Conservation (phyloP, 106 monocot species). For the Iris macrosiphon region DNA sequence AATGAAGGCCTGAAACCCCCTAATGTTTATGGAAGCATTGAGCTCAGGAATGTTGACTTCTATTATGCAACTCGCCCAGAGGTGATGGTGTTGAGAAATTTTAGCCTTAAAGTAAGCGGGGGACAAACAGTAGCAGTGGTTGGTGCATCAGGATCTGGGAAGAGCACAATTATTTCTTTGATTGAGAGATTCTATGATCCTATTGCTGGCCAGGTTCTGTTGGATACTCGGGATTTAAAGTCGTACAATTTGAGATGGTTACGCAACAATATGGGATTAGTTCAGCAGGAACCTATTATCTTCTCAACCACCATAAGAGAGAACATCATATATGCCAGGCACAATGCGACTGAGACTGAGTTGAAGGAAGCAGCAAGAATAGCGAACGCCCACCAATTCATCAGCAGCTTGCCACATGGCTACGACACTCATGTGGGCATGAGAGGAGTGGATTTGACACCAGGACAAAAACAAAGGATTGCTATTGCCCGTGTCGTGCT, state of each 20-base stretch:
- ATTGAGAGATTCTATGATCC: conserved; percentile 96
- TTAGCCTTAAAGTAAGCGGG: conserved; percentile 80
- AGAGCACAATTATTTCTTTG: conserved; percentile 85
- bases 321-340: conserved; percentile 89
- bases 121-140: conserved; percentile 95
- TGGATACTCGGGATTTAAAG: conserved; percentile 79
- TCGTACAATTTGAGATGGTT: conserved; percentile 79
- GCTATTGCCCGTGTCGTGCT: conserved; percentile 85
- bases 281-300: conserved; percentile 87
- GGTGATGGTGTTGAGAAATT: conserved; percentile 72
- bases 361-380: conserved; percentile 92
- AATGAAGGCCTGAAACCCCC: conserved; percentile 81
- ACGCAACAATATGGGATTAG: conserved; percentile 82
- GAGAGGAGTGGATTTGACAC: conserved; percentile 87
- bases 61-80: conserved; percentile 80
- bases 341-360: conserved; percentile 88
- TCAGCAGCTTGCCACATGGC: conserved; percentile 89
- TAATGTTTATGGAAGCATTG: conserved; percentile 87
- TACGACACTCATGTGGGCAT: conserved; percentile 93
- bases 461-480: conserved; percentile 87
- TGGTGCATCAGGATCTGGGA: conserved; percentile 92
- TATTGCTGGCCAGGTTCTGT: conserved; percentile 58
- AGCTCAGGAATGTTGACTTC: conserved; percentile 80
- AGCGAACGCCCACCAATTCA: conserved; percentile 96
- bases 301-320: conserved; percentile 92